Evolutionary conservation across 73 alveolate genomes (phyloP), one percentile per base, ranked within the genome.

Genomic region (Paramecium caudatum): DNA sequence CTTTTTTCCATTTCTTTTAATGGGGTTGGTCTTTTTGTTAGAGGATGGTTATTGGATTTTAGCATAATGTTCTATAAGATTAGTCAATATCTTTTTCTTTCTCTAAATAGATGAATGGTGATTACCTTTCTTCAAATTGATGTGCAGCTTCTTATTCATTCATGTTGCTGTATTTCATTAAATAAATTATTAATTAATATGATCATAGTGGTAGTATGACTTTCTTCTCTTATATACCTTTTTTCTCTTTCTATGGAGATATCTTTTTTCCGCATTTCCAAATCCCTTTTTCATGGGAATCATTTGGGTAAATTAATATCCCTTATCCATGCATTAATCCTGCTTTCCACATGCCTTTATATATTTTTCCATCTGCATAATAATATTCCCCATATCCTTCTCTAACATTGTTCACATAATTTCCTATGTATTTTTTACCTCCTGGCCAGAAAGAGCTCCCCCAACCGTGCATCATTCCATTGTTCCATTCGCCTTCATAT

Each of bases 361-460:
- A 92, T 17, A 48, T 55, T 48, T 88, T 94, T 61, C 96, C 95
- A 83, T 92, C 85, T 62, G 87, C 83, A 94, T 97, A 95, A 49
- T 41, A 82, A 87, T 90, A 95, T 82, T 91, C 95, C 34, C 98
- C 98, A 82, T 93, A 91, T 12, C 98, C 98, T 32, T 95, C 92
- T 47, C 95, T 95, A 8, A 91, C 90, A 45, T 95, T 96, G 27
- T 93, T 49, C 8, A 19, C n/a, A 91, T 93, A 95, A 48, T 93
- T 92, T 45, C 98, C 98, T 49, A 82, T 84, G 87, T 95, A 95
- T 46, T 55, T 83, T 6, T 92, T 94, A 6, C 98, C 98, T 82
- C 91, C 98, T 21, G 80, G 37, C 83, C 96, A 94, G 41, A 43
- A 48, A 91, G 90, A 93, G 0, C 27, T 30, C 19, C 98, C 98